These are phyloP conservation scores for Aspergillus flavus DNA, from an alignment of 2,329 filamentous ascomycete species.

Conservation along the genomic window DNA sequence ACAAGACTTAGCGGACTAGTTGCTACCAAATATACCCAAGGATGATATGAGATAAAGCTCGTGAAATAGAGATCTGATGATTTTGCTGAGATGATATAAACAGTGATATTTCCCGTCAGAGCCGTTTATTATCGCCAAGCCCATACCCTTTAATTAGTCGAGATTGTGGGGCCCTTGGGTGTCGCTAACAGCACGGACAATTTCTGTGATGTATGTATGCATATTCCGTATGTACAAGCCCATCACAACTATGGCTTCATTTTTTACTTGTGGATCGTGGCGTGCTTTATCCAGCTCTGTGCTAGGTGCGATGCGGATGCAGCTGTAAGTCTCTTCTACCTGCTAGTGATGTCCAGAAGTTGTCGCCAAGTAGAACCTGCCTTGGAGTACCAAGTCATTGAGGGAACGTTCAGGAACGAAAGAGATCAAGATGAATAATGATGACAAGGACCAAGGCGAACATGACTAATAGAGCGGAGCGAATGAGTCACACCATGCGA, in stretches of 20 bases:
- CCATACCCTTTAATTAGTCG: not conserved
- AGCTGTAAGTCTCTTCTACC: not conserved
- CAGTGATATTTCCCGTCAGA: not conserved
- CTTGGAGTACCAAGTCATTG: not conserved
- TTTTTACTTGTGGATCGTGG: not conserved
- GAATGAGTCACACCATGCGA: slow-evolving; percentile 3
- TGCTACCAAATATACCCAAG: not conserved
- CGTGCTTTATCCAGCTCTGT: not conserved
- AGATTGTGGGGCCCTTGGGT: not conserved
- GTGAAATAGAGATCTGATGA: too few species aligned
- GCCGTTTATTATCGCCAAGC: slow-evolving; percentile 1
- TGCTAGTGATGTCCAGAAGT: not conserved
- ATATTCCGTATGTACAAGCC: not conserved
- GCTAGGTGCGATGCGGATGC: too few species aligned
- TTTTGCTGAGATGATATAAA: not conserved
- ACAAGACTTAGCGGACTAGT: not conserved
- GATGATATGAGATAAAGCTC: not conserved
- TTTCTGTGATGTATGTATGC: not conserved
- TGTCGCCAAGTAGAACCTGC: not conserved
- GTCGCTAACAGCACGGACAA: not conserved
- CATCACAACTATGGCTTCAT: not conserved
- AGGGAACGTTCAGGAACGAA: not conserved
- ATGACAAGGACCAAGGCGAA: not conserved
- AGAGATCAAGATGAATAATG: slow-evolving; percentile 2
- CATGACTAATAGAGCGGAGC: not conserved